Base-by-base conservation (phyloP, 2,329 filamentous ascomycete genomes). In the Fusarium poae region DNA sequence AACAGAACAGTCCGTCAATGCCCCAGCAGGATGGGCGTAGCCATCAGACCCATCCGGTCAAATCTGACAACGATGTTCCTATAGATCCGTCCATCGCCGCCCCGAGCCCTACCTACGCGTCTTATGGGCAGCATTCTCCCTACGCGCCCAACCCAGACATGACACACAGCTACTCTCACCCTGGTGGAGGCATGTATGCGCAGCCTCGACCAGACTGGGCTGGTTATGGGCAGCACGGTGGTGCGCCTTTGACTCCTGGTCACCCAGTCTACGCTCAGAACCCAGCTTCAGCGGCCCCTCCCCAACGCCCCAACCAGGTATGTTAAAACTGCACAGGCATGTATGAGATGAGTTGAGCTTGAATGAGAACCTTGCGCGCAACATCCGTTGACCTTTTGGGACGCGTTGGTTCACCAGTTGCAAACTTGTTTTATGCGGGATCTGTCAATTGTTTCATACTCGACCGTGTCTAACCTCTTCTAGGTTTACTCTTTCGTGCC, bases 81-180 rank as follows among this genome's bases (percentile, higher is more conserved):
- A 94, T 97, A 97, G 95, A 97, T 97, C 94, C 94, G 78, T 97
- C 94, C 81, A 97, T 97, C 80, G 92, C 94, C 81, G 91, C 92
- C 76, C 92, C 93, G 78, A 97, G 93, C 86, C 94, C 95, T 65
- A 94, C 93, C 76, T 97, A 97, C 80, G 88, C 92, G 32, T 70
- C 67, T 74, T 91, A 93, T 76, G 84, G 86, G 67, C 90, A 92
- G 79, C 97, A 97, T 81, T 95, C 94, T 74, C 93, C 94, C 35
- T 97, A 97, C 82, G 89, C 89, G 61, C 89, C 92, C 60, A 90
- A 89, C 72, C 91, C 94, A 85, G 92, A 97, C 74, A 96, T 97
- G 92, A 85, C 90, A 75, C 92, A 97, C 75, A 87, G 87, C 75
- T 93, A 94, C 75, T 84, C 86, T 63, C 89, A 89, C 82, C 87